A percentile compares a stretch with the other conserved stretches of the same genome.
Evolutionary conservation across 495 filamentous ascomycete genomes (phyloP).

Genomic region (Lophiostoma macrostomum): DNA sequence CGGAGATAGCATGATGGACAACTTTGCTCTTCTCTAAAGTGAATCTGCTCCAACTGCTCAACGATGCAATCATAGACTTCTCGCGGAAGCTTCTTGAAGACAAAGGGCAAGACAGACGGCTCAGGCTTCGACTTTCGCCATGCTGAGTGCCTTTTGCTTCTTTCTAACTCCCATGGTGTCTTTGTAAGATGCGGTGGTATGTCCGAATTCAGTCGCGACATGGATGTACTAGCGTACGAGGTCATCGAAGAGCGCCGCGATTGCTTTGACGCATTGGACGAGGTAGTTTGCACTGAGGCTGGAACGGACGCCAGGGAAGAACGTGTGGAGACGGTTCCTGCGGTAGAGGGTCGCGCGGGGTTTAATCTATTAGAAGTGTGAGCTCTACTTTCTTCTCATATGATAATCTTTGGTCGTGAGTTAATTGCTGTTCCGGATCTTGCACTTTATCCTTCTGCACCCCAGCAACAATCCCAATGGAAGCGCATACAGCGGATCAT

Average conservation of each 20-base stretch:
- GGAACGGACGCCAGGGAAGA: conserved; percentile 13
- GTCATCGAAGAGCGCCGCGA: conserved; percentile 8
- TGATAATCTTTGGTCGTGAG: too few species aligned
- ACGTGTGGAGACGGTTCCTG: too few species aligned
- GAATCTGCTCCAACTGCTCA: conserved; percentile 49
- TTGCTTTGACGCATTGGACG: neutral
- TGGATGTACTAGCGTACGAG: neutral
- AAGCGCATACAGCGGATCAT: too few species aligned
- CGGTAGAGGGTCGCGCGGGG: too few species aligned
- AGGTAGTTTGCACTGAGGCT: neutral
- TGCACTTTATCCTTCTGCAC: too few species aligned
- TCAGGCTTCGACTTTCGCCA: conserved; percentile 6
- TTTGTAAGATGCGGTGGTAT: conserved; percentile 35
- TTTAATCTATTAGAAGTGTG: too few species aligned
- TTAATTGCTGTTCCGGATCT: too few species aligned
- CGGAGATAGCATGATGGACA: conserved; percentile 78
- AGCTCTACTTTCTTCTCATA: too few species aligned
- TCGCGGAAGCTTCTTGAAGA: conserved; percentile 52
- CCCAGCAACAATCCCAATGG: too few species aligned
- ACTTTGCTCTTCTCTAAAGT: conserved; percentile 45
- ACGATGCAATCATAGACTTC: conserved; percentile 58
- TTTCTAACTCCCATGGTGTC: conserved; percentile 40
- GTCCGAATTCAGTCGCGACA: conserved; percentile 8
- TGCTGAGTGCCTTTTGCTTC: conserved; percentile 21
- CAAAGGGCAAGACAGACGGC: conserved; percentile 12